Evolutionary conservation across 1,139 yeast genomes (phyloP), one percentile per base, ranked within the genome.

Genomic region (Hyphopichia burtonii): DNA sequence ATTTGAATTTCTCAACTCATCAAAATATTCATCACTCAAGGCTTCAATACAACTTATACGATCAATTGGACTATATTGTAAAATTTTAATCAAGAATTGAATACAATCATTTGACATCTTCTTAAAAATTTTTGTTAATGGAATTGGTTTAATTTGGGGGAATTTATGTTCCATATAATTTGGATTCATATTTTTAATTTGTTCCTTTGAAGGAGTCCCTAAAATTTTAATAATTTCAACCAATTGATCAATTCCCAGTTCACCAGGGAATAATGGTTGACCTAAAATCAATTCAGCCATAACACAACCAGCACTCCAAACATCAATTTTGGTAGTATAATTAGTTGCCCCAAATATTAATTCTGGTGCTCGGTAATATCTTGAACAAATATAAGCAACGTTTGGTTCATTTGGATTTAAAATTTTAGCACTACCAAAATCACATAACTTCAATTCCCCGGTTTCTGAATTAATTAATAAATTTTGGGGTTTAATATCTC

Each of bases 231-330:
- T 93, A 56, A 93, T 93, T 65, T 93, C 99, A 20, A 93, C 99
- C 58, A 93, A 77, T 65, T 93, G 99, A 65, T 93, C 99, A 48
- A 93, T 91, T 38, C 99, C 98, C 45, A 93, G 84, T 63, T 93
- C 98, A 40, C 99, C 99, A 9, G 99, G 99, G 68, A 93, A 93
- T 50, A 93, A 73, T 5, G 99, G 99, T 62, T 90, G 97, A 9
- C 99, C 98, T 44, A 93, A 76, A 53, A 91, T 81, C 56, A 93
- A 72, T 66, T 93, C 99, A 4, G 98, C 98, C 89, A 93, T 90
- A 31, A 93, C 99, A 69, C 99, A 93, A 17, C 96, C 97, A 11
- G 96, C 91, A 16, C 96, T 88, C 99, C 99, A 93, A 43, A 93
- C 83, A 63, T 93, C 99, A 53, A 93, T 93, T 65, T 91, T 91